Conservation (phyloP, 192 early-diverging fungal genomes). For the Geranomyces variabilis region DNA sequence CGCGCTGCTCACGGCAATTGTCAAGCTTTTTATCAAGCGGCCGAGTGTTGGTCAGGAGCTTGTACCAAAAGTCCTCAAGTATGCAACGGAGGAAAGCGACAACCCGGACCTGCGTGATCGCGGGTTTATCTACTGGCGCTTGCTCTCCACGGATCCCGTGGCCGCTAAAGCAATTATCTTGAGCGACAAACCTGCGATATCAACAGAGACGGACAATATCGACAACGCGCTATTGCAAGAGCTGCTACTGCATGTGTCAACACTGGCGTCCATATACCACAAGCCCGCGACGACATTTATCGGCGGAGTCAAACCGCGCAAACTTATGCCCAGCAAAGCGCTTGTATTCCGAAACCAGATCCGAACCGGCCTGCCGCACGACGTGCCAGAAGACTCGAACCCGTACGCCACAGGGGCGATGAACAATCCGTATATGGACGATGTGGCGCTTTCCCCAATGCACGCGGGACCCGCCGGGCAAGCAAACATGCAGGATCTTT, state of each 20-base stretch:
- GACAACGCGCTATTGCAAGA: conserved; percentile 84
- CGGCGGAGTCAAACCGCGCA: conserved; percentile 46
- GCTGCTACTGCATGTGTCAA: conserved; percentile 82
- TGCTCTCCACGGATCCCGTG: conserved; percentile 92
- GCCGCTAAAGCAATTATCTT: conserved; percentile 89
- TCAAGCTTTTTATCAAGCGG: conserved; percentile 94
- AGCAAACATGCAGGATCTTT: conserved; percentile 61
- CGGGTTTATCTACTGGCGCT: conserved; percentile 97
- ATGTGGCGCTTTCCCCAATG: neutral
- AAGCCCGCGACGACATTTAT: conserved; percentile 88
- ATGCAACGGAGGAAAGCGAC: conserved; percentile 91
- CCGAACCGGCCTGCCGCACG: conserved; percentile 25
- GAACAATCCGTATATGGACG: conserved; percentile 29
- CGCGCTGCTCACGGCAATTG: conserved; percentile 89
- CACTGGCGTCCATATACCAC: conserved; percentile 88
- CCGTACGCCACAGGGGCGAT: conserved; percentile 32
- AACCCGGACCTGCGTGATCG: conserved; percentile 98
- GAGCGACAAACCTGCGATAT: conserved; percentile 91
- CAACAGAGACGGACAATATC: conserved; percentile 91
- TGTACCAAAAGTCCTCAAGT: conserved; percentile 92
- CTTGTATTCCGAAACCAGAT: conserved; percentile 10
- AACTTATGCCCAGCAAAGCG: conserved; percentile 19
- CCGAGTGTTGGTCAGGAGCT: conserved; percentile 90
- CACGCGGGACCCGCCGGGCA: conserved; percentile 41
- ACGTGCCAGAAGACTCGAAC: conserved; percentile 25